Evolutionary conservation across 129 eudicot species (phyloP).

Genomic region (Heracleum sosnowskyi): DNA sequence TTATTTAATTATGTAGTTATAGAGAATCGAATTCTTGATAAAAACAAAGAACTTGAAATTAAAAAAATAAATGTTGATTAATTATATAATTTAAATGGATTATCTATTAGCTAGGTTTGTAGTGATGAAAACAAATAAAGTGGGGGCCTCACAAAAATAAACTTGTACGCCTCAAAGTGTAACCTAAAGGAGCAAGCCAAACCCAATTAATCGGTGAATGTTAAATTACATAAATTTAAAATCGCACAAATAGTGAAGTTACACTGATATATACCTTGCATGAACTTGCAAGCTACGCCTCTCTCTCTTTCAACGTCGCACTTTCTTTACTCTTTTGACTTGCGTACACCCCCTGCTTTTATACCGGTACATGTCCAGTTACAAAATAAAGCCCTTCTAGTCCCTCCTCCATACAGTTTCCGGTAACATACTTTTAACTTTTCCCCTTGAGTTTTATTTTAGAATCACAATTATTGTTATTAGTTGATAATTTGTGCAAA

Average conservation of each 20-base stretch:
- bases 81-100: too few relatives aligned
- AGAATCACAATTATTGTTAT: background rate
- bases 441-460: background rate
- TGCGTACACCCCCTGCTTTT: background rate
- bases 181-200: background rate
- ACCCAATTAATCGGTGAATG: background rate
- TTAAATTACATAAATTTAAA: background rate
- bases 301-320: conserved; percentile 23
- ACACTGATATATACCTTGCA: conserved; percentile 23
- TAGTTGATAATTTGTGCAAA: too few relatives aligned
- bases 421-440: background rate
- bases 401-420: background rate
- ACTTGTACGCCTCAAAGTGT: conserved; percentile 12
- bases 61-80: too few relatives aligned
- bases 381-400: background rate
- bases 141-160: background rate
- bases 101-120: too few relatives aligned
- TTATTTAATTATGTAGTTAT: too few relatives aligned
- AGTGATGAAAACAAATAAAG: background rate
- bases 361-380: too few relatives aligned
- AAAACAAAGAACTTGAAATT: too few relatives aligned
- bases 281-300: conserved; percentile 69
- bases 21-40: too few relatives aligned
- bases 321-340: conserved; percentile 28
- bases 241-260: background rate